phyloP scores from a whole-genome alignment of 2,329 filamentous ascomycete genomes.

The Pseudocercospora macadamiae region DNA sequence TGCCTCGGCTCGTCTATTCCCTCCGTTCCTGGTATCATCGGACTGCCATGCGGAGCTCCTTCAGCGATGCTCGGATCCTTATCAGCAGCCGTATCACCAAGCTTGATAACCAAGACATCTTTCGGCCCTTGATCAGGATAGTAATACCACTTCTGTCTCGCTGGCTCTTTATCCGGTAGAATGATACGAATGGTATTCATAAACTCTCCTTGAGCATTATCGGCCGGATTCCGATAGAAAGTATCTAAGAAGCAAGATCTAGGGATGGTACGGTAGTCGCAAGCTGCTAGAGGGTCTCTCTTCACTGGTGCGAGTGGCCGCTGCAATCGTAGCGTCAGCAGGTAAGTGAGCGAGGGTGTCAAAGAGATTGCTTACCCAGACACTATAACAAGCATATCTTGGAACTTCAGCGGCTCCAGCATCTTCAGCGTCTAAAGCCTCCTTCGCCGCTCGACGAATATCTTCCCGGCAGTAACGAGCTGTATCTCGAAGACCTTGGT shows the following conservation, averaged over 20 bases:
- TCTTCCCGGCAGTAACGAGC: constrained; percentile 12
- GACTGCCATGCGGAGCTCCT: constrained; percentile 5
- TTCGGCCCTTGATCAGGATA: constrained; percentile 2
- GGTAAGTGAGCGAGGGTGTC: not conserved
- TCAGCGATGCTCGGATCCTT: not conserved
- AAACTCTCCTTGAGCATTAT: constrained; percentile 9
- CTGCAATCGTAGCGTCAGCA: not conserved
- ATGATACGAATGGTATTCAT: constrained; percentile 11
- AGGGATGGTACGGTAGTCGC: constrained; percentile 6
- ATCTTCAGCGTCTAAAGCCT: constrained; percentile 11
- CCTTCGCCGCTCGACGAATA: not conserved
- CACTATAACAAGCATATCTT: constrained; percentile 9
- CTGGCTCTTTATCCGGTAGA: constrained; percentile 4
- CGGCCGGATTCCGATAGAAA: constrained; percentile 3
- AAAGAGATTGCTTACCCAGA: constrained; percentile 4
- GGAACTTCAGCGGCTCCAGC: not conserved
- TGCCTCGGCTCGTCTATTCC: not conserved
- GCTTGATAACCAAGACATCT: constrained; percentile 13
- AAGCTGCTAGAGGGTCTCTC: constrained; percentile 10
- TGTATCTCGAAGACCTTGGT: constrained; percentile 13
- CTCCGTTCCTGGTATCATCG: constrained; percentile 10
- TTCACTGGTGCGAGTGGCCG: not conserved
- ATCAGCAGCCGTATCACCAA: constrained; percentile 8
- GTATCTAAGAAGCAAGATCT: constrained; percentile 1
- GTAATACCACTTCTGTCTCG: constrained; percentile 16